Conservation (phyloP, 768 basidiomycete genomes). For the Macrocybe gigantea region DNA sequence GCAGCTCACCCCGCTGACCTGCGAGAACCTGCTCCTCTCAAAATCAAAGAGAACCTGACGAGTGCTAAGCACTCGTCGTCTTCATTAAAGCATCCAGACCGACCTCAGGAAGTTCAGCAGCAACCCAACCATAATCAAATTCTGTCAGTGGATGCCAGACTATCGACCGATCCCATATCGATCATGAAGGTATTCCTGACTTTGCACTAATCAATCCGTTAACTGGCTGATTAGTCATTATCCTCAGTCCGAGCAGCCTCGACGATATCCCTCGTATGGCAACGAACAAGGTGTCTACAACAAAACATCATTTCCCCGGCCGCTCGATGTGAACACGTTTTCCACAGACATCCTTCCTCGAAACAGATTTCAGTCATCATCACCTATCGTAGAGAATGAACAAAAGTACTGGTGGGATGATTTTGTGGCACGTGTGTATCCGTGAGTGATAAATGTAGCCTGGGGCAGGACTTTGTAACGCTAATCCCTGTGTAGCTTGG, state of each 20-base stretch:
- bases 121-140: slow-evolving; percentile 7
- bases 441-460: slow-evolving; percentile 21
- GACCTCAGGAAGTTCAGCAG: slow-evolving; percentile 10
- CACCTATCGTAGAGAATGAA: slow-evolving; percentile 25
- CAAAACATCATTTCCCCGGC: slow-evolving; percentile 32
- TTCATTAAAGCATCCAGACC: slow-evolving; percentile 19
- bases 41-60: slow-evolving; percentile 35
- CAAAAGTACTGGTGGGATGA: slow-evolving; percentile 39
- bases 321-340: slow-evolving; percentile 30
- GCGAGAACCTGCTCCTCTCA: slow-evolving; percentile 23
- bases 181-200: slow-evolving; percentile 19
- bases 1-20: slow-evolving; percentile 22
- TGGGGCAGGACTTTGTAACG: background rate
- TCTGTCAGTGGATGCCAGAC: slow-evolving; percentile 18
- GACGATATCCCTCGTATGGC: slow-evolving; percentile 23
- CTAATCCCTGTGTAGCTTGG: slow-evolving; percentile 28
- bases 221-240: slow-evolving; percentile 17
- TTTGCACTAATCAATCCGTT: no score
- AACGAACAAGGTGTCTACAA: slow-evolving; percentile 30
- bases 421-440: slow-evolving; percentile 26
- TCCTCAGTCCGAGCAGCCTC: slow-evolving; percentile 21
- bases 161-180: slow-evolving; percentile 18
- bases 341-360: slow-evolving; percentile 24
- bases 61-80: slow-evolving; percentile 18
- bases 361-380: slow-evolving; percentile 20